Evolutionary conservation across 106 monocot species (phyloP), one percentile per base, ranked within the genome.

Genomic region (Hemerocallis citrina): DNA sequence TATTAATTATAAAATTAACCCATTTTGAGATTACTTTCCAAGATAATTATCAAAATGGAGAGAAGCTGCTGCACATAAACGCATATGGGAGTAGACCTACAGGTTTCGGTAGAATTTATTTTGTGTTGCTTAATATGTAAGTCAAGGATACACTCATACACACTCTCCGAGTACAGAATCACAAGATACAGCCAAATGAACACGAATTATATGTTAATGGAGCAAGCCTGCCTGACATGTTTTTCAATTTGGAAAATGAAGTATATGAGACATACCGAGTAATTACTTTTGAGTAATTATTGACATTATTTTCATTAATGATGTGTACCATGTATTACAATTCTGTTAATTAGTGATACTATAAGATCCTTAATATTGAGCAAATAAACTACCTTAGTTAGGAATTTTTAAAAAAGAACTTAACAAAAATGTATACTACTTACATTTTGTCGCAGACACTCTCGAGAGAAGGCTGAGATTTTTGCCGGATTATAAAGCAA

Each of bases 401-500:
- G n/a, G n/a, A n/a, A n/a, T n/a, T n/a, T n/a, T n/a, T n/a, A n/a
- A n/a, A n/a, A n/a, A n/a, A n/a, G n/a, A 44, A 0, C 15, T 5
- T 11, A 44, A n/a, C 16, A 52, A 25, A 23, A 31, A 34, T 20
- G 10, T 6, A 36, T n/a, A n/a, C 32, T 44, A 55, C 74, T 72
- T 63, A 89, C 88, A 57, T 89, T 80, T 54, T 77, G 80, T 44
- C 72, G 74, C 28, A 89, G 77, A 42, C 88, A 89, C 64, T 89
- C 88, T 52, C 88, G 76, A 2, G 88, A 83, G 42, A 89, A 89
- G 20, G 88, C 83, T 38, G 83, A 80, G 50, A 83, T 77, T 64
- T 89, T 89, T 44, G 72, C 88, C n/a, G 83, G 83, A 56, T 89
- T 89, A 76, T 89, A 89, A 33, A 89, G 77, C 88, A 89, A 83